Base-by-base conservation (phyloP, 78 protist species). In the Planoprotostelium fungivorum region DNA sequence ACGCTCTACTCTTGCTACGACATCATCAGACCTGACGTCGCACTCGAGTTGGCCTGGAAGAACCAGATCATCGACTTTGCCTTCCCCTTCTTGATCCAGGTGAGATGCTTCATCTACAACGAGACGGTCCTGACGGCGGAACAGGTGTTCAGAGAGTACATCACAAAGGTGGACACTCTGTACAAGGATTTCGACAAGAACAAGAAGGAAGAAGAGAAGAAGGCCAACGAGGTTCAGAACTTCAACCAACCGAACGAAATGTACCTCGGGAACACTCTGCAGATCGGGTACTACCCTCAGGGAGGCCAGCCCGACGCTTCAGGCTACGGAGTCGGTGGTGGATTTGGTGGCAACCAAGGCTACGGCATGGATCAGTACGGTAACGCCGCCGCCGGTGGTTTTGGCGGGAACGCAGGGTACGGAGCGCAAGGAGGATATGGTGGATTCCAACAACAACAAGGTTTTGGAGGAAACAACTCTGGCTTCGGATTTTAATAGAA, bases 1-100 rank as follows among this genome's bases (percentile, higher is more conserved):
- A n/a, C 92, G 51, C 95, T 99, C 63, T 98, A 39, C 96, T 92
- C 98, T 16, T 99, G 99, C 97, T 99, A 96, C 94, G 99, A 98
- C 85, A 91, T 95, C 31, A 63, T 98, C 36, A 90, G 93, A 36
- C 98, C 97, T 63, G 99, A 98, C 38, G 98, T 97, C 0, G 99
- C 96, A 28, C 37, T 99, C 51, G 99, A 99, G 97, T 93, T 97
- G 1, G 98, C 99, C 0, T 99, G 99, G 99, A 88, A 97, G 89
- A 63, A 98, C 93, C 89, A 93, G 87, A 89, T 98, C 39, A 85
- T 91, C 87, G 99, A 99, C 94, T 95, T 90, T 87, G 98, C 98
- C n/a, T 98, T 98, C 99, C 99, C 99, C 36, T 99, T 89, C 97
- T 34, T 99, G 84, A 93, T 99, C 84, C 99, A 99, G 91, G n/a